Evolutionary conservation across 2,329 filamentous ascomycete species (phyloP), one percentile per base, ranked within the genome.

Genomic region (Sporothrix pseudoabietina): DNA sequence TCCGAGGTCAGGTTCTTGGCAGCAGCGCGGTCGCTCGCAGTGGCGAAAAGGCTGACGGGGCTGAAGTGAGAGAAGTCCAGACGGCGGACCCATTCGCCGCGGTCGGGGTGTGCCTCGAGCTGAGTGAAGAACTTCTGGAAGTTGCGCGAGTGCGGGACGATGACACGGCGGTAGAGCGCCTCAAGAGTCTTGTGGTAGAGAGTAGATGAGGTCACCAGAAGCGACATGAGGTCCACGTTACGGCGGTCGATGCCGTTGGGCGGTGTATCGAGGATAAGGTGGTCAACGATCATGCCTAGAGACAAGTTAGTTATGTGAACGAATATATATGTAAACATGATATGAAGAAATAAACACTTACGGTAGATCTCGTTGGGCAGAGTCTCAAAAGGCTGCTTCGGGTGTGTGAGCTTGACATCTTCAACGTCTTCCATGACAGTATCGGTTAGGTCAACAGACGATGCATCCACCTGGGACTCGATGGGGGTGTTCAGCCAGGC

Each of bases 51-150:
- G 72, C 91, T 91, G 72, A 91, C 89, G 30, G 92, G 92, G 80
- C 93, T 94, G 82, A 94, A 94, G 84, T 94, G 92, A 75, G 92
- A 94, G 78, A 96, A 94, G 82, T 96, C 93, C 63, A 95, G 84
- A 69, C 93, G 90, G 73, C 91, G 89, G 61, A 95, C 92, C 77
- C 94, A 89, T 55, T 89, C 91, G 63, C 92, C 93, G 71, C 94
- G 85, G 9, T 89, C 85, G 1, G 89, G 88, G 79, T 94, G 90
- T 74, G 87, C 83, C 63, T 85, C 84, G 76, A 95, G 85, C 78
- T 93, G 92, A 73, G 86, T 85, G 68, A 94, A 87, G 77, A 94
- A 93, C 82, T 95, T 95, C 79, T 90, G 90, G 83, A 94, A 96
- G 80, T 94, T 93, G 74, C 90, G 86, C 35, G 93, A 95, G 84